Evolutionary conservation across 768 basidiomycete species (phyloP).

Genomic region (Auricularia cornea): DNA sequence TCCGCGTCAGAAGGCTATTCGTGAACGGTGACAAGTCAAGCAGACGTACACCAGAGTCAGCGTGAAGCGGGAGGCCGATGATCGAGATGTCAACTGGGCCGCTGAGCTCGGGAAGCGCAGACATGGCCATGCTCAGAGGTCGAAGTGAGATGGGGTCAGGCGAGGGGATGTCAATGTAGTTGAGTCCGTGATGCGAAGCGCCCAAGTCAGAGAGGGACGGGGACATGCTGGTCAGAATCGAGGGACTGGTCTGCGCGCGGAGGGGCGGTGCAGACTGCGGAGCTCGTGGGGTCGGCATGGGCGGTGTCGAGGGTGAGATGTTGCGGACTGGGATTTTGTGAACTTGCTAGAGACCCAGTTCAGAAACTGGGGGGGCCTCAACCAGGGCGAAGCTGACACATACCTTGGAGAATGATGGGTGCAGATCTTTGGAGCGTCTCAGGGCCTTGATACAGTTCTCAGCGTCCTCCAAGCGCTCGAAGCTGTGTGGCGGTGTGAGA

Average conservation of each 20-base stretch:
- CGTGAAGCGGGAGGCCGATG: conserved; percentile 54
- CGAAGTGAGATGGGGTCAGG: neutral
- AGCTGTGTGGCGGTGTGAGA: conserved; percentile 38
- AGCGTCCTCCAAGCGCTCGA: conserved; percentile 56
- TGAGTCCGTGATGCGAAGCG: too few species aligned
- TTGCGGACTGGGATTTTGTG: conserved; percentile 76
- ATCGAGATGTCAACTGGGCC: conserved; percentile 1
- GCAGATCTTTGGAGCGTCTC: conserved; percentile 64
- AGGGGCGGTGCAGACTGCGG: conserved; percentile 14
- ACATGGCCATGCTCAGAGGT: neutral
- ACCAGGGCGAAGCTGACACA: conserved; percentile 10
- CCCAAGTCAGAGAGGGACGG: neutral
- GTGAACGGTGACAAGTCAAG: neutral
- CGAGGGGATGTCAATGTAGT: neutral
- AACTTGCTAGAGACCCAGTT: conserved; percentile 37
- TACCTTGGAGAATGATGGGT: conserved; percentile 84
- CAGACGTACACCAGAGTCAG: conserved; percentile 50
- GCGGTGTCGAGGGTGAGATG: conserved; percentile 28
- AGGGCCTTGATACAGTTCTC: conserved; percentile 67
- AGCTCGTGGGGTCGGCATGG: conserved; percentile 10
- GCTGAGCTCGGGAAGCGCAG: neutral
- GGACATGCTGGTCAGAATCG: neutral
- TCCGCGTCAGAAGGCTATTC: conserved; percentile 1
- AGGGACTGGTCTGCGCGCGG: conserved; percentile 13
- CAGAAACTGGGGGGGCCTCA: conserved; percentile 4